These are phyloP conservation scores for Sporobolus alterniflorus DNA, from an alignment of 202 grass and related monocot species.

Conservation along the genomic window DNA sequence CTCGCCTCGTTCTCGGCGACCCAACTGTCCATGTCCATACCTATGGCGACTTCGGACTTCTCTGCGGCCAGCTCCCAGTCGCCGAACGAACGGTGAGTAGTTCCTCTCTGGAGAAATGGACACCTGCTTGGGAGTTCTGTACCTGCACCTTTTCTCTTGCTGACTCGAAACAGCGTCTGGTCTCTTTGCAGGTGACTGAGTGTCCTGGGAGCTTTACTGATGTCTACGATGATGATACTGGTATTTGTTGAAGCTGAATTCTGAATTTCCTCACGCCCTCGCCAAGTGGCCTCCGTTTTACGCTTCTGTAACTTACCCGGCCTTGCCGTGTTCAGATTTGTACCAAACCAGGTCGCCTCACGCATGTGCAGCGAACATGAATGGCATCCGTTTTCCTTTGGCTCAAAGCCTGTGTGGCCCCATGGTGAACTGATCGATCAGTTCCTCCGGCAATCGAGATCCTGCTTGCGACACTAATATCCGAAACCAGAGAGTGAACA, in stretches of 20 bases:
- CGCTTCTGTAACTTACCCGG: conserved; percentile 28
- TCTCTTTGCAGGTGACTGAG: conserved; percentile 52
- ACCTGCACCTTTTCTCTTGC: neutral
- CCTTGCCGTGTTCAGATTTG: conserved; percentile 27
- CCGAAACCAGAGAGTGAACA: neutral
- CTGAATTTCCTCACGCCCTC: neutral
- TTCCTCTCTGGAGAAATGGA: neutral
- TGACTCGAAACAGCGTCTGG: neutral
- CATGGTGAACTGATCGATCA: neutral
- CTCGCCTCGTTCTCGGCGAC: conserved; percentile 69
- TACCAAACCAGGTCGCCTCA: conserved; percentile 3
- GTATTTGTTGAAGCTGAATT: neutral
- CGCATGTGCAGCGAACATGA: conserved; percentile 5
- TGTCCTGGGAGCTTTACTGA: neutral
- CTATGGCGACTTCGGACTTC: conserved; percentile 70
- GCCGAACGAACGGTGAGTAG: conserved; percentile 55
- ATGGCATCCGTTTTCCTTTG: conserved; percentile 18
- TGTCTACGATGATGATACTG: neutral
- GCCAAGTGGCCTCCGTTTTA: neutral
- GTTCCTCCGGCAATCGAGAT: neutral
- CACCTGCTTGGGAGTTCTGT: neutral
- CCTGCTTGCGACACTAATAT: neutral
- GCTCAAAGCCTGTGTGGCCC: conserved; percentile 29
- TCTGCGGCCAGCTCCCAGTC: conserved; percentile 69
- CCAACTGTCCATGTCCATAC: conserved; percentile 84